phyloP scores from a whole-genome alignment of 805 yeast genomes.

The Candida endomychidarum region DNA sequence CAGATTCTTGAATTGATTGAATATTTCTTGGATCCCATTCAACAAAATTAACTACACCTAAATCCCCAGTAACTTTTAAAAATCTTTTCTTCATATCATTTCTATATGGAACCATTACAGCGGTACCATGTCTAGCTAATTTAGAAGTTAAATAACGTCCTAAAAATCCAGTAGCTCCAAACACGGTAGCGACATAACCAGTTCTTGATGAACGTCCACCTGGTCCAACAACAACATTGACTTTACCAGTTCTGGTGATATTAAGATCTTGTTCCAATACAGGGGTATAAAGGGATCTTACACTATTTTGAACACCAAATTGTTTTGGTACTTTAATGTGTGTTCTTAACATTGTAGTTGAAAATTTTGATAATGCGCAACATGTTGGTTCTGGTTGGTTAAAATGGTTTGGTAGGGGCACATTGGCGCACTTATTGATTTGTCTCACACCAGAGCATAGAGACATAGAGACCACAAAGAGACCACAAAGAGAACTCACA shows the following conservation, averaged over 20 bases:
- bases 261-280: conserved; percentile 58
- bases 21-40: conserved; percentile 82
- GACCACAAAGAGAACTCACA: too few relatives aligned
- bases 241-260: conserved; percentile 74
- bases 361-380: conserved; percentile 12
- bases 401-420: conserved; percentile 9
- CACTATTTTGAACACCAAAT: conserved; percentile 25
- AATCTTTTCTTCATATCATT: conserved; percentile 77
- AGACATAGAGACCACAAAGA: not conserved
- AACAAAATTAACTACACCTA: conserved; percentile 81
- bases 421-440: too few relatives aligned
- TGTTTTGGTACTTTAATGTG: conserved; percentile 5
- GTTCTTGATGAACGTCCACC: conserved; percentile 86
- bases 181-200: conserved; percentile 86
- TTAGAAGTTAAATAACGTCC: conserved; percentile 72
- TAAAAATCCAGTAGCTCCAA: conserved; percentile 77
- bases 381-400: conserved; percentile 31
- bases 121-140: conserved; percentile 80
- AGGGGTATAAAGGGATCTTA: conserved; percentile 40
- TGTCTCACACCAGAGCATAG: too few relatives aligned
- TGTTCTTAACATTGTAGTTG: conserved; percentile 9
- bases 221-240: conserved; percentile 65
- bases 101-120: conserved; percentile 74
- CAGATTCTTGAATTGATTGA: conserved; percentile 71
- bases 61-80: conserved; percentile 79